A percentile compares a stretch with the other conserved stretches of the same genome.
phyloP scores from a whole-genome alignment of 441 rosid genomes.

The Flueggea neowawraea region DNA sequence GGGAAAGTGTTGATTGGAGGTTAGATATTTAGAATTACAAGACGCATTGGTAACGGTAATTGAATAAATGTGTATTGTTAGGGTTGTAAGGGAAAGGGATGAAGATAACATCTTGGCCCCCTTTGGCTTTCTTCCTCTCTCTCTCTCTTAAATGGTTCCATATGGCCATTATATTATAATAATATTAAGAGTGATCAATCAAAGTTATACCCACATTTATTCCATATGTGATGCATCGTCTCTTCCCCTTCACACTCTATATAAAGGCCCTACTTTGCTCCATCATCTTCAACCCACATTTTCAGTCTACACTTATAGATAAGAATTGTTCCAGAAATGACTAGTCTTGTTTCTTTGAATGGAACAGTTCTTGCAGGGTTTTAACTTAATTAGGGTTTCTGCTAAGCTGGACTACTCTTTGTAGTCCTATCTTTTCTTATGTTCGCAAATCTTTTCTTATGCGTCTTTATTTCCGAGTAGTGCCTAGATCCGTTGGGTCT shows the following conservation, averaged over 20 bases:
- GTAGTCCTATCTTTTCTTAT: no score
- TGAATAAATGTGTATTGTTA: conserved; percentile 36
- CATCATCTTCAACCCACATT: conserved; percentile 29
- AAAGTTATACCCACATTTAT: conserved; percentile 29
- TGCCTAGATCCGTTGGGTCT: no score
- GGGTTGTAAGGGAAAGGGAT: conserved; percentile 9
- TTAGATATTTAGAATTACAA: conserved; percentile 43
- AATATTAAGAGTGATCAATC: conserved; percentile 15
- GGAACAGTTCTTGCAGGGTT: no score
- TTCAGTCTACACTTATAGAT: no score
- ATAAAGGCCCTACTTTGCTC: conserved; percentile 38
- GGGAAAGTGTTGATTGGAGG: conserved; percentile 8
- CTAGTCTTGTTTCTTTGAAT: no score
- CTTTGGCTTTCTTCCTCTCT: neutral
- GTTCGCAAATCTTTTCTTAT: no score
- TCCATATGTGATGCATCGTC: conserved; percentile 25
- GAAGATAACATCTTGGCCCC: neutral
- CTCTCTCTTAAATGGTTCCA: neutral
- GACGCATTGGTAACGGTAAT: conserved; percentile 42
- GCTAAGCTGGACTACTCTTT: no score
- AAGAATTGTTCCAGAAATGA: no score
- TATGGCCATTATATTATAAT: neutral
- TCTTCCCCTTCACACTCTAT: conserved; percentile 34
- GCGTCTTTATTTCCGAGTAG: no score
- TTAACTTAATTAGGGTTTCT: no score